Evolutionary conservation across 2,329 filamentous ascomycete genomes (phyloP).

Genomic region (Onygenales sp.): DNA sequence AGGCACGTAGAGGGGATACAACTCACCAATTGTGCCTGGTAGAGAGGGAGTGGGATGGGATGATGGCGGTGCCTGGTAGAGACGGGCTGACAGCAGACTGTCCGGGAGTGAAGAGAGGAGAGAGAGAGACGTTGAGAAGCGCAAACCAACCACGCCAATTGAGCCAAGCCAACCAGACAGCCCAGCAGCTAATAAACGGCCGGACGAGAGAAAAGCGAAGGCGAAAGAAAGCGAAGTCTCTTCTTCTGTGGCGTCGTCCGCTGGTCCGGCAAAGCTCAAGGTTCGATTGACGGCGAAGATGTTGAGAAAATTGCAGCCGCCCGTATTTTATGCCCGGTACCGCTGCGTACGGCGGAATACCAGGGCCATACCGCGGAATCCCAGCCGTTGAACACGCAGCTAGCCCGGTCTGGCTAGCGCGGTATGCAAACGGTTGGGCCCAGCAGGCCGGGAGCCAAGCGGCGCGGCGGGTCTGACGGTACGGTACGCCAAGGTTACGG

Average conservation of each 20-base stretch:
- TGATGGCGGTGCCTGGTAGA: neutral
- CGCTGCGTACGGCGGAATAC: neutral
- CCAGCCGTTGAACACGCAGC: neutral
- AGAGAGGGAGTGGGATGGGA: no score
- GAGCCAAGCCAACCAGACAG: neutral
- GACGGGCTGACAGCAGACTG: neutral
- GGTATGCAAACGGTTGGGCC: neutral
- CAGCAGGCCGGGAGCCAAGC: neutral
- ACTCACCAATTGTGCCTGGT: no score
- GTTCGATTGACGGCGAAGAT: no score
- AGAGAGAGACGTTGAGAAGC: neutral
- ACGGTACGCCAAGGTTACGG: neutral
- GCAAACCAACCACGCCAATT: neutral
- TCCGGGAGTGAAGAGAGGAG: neutral
- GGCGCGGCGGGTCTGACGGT: neutral
- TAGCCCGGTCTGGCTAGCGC: neutral
- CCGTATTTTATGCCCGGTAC: no score
- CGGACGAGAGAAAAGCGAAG: no score
- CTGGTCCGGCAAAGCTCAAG: no score
- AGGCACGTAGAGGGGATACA: neutral
- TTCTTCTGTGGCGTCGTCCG: no score
- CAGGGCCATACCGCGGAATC: neutral
- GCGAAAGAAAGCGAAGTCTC: no score
- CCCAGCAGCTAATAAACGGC: neutral
- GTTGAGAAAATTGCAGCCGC: no score